Evolutionary conservation across 805 yeast genomes (phyloP).

Genomic region (Cyberlindnera americana): DNA sequence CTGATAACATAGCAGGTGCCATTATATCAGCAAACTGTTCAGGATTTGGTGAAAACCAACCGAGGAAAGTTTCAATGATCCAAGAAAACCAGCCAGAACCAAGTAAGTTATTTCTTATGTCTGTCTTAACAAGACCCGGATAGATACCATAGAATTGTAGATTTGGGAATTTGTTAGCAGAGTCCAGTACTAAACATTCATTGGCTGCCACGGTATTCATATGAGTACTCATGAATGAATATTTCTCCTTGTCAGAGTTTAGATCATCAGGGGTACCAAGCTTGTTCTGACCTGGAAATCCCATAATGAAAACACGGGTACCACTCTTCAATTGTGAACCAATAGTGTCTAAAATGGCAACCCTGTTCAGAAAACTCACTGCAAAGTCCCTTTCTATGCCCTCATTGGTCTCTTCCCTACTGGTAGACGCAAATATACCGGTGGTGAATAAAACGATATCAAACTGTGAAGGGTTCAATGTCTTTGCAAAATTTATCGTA

Average conservation of each 20-base stretch:
- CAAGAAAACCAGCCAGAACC: slow-evolving; percentile 30
- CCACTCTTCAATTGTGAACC: slow-evolving; percentile 24
- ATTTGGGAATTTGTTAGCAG: slow-evolving; percentile 20
- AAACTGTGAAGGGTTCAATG: slow-evolving; percentile 18
- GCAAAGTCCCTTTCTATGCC: slow-evolving; percentile 39
- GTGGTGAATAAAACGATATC: slow-evolving; percentile 36
- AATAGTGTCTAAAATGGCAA: slow-evolving; percentile 29
- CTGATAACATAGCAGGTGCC: slow-evolving; percentile 31
- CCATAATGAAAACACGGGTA: slow-evolving; percentile 35
- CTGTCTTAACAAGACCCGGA: slow-evolving; percentile 37
- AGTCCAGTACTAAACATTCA: slow-evolving; percentile 33
- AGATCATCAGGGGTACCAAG: slow-evolving; percentile 34
- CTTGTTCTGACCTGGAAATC: slow-evolving; percentile 35
- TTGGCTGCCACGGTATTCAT: slow-evolving; percentile 43
- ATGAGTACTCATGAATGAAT: slow-evolving; percentile 31
- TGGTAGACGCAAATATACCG: slow-evolving; percentile 36
- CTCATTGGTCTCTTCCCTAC: slow-evolving; percentile 33
- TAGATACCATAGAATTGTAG: slow-evolving; percentile 35
- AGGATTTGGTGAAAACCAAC: slow-evolving; percentile 31
- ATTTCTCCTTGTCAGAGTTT: slow-evolving; percentile 33
- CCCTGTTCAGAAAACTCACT: slow-evolving; percentile 35
- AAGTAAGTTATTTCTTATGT: slow-evolving; percentile 32
- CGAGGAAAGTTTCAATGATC: slow-evolving; percentile 29
- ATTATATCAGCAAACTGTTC: slow-evolving; percentile 33
- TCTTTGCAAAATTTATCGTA: slow-evolving; percentile 25